These are phyloP conservation scores for Huntiella moniliformis DNA, from an alignment of 2,329 filamentous ascomycete species.

Conservation along the genomic window DNA sequence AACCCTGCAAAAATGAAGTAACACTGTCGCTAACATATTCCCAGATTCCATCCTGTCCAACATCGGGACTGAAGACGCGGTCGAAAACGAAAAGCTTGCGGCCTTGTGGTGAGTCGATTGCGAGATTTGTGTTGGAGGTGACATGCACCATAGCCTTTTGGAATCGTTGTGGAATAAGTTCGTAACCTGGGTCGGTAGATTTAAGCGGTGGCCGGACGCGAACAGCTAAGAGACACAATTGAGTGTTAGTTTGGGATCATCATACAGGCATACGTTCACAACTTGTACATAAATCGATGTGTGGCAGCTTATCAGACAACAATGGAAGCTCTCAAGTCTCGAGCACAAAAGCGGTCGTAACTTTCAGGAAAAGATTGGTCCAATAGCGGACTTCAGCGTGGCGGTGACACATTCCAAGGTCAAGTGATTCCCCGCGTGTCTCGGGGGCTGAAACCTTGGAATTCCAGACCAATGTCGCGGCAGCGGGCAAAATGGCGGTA, in stretches of 20 bases:
- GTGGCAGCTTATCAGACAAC: neutral
- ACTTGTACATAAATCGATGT: neutral
- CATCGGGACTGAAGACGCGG: constrained; percentile 70
- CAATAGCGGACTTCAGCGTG: no score
- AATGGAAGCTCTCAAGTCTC: neutral
- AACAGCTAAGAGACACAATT: constrained; percentile 41
- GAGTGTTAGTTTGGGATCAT: neutral
- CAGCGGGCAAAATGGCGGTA: no score
- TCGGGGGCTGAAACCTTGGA: no score
- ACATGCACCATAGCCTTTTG: constrained; percentile 85
- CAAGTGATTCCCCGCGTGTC: no score
- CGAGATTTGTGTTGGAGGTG: constrained; percentile 63
- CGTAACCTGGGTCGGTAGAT: constrained; percentile 72
- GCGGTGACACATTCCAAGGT: no score
- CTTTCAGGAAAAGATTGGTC: neutral
- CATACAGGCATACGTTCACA: neutral
- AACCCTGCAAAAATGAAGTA: constrained; percentile 77
- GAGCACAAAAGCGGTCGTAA: neutral
- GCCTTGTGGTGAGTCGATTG: constrained; percentile 80
- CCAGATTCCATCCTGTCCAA: constrained; percentile 79
- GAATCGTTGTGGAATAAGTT: constrained; percentile 89
- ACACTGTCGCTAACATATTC: constrained; percentile 86
- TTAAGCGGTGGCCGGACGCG: constrained; percentile 77
- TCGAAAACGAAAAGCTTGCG: constrained; percentile 95
- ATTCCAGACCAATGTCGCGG: no score